These are phyloP conservation scores for Aspergillus sclerotialis DNA, from an alignment of 2,329 filamentous ascomycete species.

Conservation along the genomic window DNA sequence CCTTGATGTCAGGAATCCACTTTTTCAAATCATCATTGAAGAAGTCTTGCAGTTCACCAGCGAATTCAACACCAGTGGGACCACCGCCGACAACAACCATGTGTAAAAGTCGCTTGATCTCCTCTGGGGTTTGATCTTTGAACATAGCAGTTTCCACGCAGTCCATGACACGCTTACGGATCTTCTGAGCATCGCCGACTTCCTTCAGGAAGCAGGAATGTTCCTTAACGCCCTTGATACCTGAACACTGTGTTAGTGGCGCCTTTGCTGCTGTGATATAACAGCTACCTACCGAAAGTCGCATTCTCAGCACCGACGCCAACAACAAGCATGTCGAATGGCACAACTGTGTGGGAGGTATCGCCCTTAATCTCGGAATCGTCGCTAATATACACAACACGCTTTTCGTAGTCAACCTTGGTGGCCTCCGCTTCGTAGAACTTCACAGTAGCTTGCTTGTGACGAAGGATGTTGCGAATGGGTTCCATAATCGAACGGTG, in stretches of 20 bases:
- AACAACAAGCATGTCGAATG: constrained; percentile 96
- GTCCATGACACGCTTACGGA: constrained; percentile 99
- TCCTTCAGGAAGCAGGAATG: constrained; percentile 98
- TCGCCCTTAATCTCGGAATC: constrained; percentile 88
- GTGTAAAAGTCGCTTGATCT: constrained; percentile 89
- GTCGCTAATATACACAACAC: constrained; percentile 82
- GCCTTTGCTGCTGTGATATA: neutral
- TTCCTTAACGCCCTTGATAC: constrained; percentile 88
- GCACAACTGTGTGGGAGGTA: constrained; percentile 74
- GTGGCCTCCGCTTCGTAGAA: constrained; percentile 98
- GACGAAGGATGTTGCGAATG: constrained; percentile 87
- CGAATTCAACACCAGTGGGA: constrained; percentile 95
- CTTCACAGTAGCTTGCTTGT: constrained; percentile 88
- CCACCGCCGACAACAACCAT: constrained; percentile 96
- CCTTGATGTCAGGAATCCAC: constrained; percentile 90
- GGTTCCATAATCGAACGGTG: constrained; percentile 99
- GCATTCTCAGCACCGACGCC: constrained; percentile 97
- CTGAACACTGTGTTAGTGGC: constrained; percentile 25
- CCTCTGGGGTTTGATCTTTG: constrained; percentile 85
- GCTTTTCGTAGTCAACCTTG: constrained; percentile 88
- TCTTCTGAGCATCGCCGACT: constrained; percentile 89
- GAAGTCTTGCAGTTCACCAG: constrained; percentile 96
- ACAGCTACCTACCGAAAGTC: constrained; percentile 65
- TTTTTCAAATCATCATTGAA: constrained; percentile 98
- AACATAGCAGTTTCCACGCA: constrained; percentile 97